A percentile compares a stretch with the other conserved stretches of the same genome.
Evolutionary conservation across 768 basidiomycete species (phyloP).

Genomic region (Termitomyces sp.): DNA sequence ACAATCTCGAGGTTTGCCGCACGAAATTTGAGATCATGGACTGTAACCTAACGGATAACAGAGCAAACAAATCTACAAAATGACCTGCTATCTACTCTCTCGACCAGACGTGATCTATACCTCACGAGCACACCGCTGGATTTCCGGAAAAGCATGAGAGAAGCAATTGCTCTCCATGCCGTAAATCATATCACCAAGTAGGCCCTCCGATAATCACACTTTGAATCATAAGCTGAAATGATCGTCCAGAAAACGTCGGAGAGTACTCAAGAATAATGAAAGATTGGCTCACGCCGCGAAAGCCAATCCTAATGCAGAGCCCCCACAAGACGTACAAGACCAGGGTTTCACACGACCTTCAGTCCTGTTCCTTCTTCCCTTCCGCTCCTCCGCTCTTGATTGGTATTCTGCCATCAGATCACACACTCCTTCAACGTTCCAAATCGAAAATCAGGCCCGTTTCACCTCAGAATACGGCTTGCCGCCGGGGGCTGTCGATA

Average conservation of each 20-base stretch:
- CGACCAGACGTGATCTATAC: conserved; percentile 73
- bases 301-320: conserved; percentile 40
- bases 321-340: conserved; percentile 79
- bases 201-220: conserved; percentile 10
- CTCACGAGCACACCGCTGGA: conserved; percentile 62
- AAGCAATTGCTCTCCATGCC: conserved; percentile 71
- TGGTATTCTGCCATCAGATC: conserved; percentile 80
- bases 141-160: conserved; percentile 54
- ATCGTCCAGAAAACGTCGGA: conserved; percentile 75
- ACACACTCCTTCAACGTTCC: conserved; percentile 69
- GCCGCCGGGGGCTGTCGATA: conserved; percentile 75
- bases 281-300: conserved; percentile 72
- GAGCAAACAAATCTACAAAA: conserved; percentile 54
- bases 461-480: conserved; percentile 81
- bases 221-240: background rate
- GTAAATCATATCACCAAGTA: conserved; percentile 91
- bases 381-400: conserved; percentile 80
- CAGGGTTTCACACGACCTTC: conserved; percentile 98
- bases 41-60: conserved; percentile 16
- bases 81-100: conserved; percentile 59
- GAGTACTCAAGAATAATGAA: conserved; percentile 91
- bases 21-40: background rate
- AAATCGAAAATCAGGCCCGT: conserved; percentile 83
- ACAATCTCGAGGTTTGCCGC: conserved; percentile 41
- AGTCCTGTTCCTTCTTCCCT: conserved; percentile 85